Evolutionary conservation across 768 basidiomycete species (phyloP).

Genomic region (Pulveroboletus sp.): DNA sequence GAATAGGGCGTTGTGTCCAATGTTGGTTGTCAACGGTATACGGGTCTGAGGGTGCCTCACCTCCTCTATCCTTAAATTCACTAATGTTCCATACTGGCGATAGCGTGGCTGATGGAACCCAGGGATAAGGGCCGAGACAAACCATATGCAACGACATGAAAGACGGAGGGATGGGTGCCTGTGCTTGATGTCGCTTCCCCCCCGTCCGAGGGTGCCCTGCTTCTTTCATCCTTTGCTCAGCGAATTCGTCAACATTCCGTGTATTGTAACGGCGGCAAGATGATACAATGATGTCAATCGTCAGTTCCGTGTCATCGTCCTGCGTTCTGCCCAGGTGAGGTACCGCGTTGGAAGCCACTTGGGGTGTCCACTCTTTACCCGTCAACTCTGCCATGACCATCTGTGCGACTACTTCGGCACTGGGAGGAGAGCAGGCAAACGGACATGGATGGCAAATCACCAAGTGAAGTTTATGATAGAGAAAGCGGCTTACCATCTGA

Average conservation of each 20-base stretch:
- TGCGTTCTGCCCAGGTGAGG: slow-evolving; percentile 33
- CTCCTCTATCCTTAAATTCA: too few relatives aligned
- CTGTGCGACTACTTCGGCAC: slow-evolving; percentile 57
- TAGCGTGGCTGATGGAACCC: too few relatives aligned
- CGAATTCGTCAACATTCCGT: background rate
- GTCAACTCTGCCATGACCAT: slow-evolving; percentile 53
- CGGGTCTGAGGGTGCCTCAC: too few relatives aligned
- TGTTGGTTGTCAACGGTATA: too few relatives aligned
- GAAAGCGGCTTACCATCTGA: slow-evolving; percentile 44
- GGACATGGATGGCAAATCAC: background rate
- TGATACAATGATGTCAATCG: background rate
- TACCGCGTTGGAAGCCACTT: slow-evolving; percentile 61
- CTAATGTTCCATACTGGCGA: too few relatives aligned
- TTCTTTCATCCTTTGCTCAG: background rate
- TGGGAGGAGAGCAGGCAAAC: slow-evolving; percentile 18
- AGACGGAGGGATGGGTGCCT: too few relatives aligned
- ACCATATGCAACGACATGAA: too few relatives aligned
- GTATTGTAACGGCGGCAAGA: too few relatives aligned
- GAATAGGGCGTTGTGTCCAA: background rate
- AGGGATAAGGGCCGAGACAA: too few relatives aligned
- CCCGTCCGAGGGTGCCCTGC: background rate
- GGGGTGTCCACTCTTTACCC: slow-evolving; percentile 47
- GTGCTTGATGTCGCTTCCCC: too few relatives aligned
- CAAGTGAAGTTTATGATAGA: background rate
- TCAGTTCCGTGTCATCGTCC: background rate